phyloP scores from a whole-genome alignment of 306 rosid genomes.

The Casuarina cunninghamiana region DNA sequence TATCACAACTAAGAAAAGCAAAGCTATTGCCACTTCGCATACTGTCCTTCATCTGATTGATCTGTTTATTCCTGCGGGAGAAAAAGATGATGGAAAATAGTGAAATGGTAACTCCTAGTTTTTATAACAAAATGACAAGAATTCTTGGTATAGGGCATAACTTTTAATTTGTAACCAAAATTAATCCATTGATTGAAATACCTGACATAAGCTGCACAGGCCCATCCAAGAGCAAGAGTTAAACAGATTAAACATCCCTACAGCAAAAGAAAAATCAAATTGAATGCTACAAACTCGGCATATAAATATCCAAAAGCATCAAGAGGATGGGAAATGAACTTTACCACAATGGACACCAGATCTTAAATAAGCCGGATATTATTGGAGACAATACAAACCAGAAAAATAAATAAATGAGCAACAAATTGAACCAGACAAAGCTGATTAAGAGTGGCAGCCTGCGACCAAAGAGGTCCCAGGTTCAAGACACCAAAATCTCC shows the following conservation, averaged over 20 bases:
- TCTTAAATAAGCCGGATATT: not conserved
- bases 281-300: not conserved
- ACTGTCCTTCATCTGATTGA: conserved; percentile 58
- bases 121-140: not conserved
- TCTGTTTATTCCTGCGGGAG: conserved; percentile 75
- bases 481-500: too few species aligned
- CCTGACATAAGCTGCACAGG: conserved; percentile 86
- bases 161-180: conserved; percentile 12
- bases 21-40: conserved; percentile 61
- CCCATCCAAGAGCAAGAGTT: conserved; percentile 82
- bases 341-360: not conserved
- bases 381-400: too few species aligned
- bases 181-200: conserved; percentile 27
- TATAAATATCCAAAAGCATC: conserved; percentile 13
- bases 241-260: conserved; percentile 85
- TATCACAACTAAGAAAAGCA: conserved; percentile 77
- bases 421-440: not conserved
- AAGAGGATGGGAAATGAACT: not conserved
- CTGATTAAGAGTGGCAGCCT: not conserved
- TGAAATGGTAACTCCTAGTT: not conserved
- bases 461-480: too few species aligned
- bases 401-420: not conserved
- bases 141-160: not conserved
- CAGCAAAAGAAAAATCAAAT: conserved; percentile 16
- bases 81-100: not conserved